Evolutionary conservation across 75 land plant species (phyloP).

Genomic region (Chamaecyparis obtusa): DNA sequence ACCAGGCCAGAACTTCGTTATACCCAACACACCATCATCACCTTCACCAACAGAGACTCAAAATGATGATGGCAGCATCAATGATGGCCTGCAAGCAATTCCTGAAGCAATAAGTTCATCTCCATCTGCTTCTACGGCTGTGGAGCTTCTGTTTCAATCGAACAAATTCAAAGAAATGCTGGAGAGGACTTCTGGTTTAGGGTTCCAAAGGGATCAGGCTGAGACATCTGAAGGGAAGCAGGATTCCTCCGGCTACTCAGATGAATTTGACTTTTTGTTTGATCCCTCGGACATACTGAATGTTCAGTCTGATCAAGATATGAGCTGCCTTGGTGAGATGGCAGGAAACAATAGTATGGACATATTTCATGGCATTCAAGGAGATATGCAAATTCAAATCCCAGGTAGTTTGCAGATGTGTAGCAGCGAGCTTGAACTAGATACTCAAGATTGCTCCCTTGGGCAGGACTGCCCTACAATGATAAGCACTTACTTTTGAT

Average conservation of each 20-base stretch:
- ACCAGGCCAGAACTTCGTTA: constrained; percentile 23
- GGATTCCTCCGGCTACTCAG: constrained; percentile 1
- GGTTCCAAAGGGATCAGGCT: background rate
- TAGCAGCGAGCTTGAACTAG: background rate
- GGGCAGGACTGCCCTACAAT: background rate
- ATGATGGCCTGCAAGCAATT: no score
- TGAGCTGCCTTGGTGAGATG: background rate
- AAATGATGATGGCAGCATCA: background rate
- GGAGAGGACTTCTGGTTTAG: constrained; percentile 26
- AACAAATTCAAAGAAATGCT: constrained; percentile 50
- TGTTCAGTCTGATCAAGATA: background rate
- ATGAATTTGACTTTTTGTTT: background rate
- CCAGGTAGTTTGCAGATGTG: background rate
- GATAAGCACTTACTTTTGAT: constrained; percentile 7
- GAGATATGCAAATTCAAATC: constrained; percentile 6
- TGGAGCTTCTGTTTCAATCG: constrained; percentile 54
- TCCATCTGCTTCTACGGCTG: constrained; percentile 31
- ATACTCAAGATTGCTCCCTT: constrained; percentile 1
- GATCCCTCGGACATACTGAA: constrained; percentile 4
- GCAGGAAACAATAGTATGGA: background rate
- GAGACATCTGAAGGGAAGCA: constrained; percentile 1
- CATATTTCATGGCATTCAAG: constrained; percentile 4
- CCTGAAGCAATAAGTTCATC: background rate
- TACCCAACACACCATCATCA: background rate
- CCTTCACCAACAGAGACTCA: background rate